These are phyloP conservation scores for Solanum lycopersicoides DNA, from an alignment of 257 asterid genomes.

Conservation along the genomic window DNA sequence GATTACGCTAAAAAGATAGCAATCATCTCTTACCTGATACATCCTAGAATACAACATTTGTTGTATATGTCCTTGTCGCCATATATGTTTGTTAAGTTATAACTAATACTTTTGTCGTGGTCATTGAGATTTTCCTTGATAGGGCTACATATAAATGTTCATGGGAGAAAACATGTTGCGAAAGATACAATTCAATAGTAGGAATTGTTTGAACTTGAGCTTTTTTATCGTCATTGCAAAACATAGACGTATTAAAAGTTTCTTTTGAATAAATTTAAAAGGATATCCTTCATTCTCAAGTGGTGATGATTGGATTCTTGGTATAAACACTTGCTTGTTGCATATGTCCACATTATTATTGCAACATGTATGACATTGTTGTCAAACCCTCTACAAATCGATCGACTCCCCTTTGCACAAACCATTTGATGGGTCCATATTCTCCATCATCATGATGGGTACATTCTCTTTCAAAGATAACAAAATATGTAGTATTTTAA, in stretches of 20 bases:
- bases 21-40: not conserved
- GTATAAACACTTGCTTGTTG: not conserved
- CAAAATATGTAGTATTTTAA: too few species aligned
- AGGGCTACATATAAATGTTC: not conserved
- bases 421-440: too few species aligned
- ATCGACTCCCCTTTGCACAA: too few species aligned
- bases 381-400: too few species aligned
- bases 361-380: too few species aligned
- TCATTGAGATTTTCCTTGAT: not conserved
- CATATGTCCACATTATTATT: too few species aligned
- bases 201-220: not conserved
- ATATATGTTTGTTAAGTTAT: not conserved
- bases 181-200: too few species aligned
- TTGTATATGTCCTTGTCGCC: not conserved
- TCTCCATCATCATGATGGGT: too few species aligned
- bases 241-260: too few species aligned
- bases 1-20: not conserved
- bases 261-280: too few species aligned
- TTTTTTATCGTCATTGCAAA: not conserved
- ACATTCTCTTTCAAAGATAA: too few species aligned
- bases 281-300: not conserved
- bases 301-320: not conserved
- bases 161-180: not conserved
- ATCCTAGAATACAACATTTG: not conserved
- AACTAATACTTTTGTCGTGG: not conserved